Evolutionary conservation across 208 protist genomes (phyloP).

Genomic region (Crithidia fasciculata): DNA sequence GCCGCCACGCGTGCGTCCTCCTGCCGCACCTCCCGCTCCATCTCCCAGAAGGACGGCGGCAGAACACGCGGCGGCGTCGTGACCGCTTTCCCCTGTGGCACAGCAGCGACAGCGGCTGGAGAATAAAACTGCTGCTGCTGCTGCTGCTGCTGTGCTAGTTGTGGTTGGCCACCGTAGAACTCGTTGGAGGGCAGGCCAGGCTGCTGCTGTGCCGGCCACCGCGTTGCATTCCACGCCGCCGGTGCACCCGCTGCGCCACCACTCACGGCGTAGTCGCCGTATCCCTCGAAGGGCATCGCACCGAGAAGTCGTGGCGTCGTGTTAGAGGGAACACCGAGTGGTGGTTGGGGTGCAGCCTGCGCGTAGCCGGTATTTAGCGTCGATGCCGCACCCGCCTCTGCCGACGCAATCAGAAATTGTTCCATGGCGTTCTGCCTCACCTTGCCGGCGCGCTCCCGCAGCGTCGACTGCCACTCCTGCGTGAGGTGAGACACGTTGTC

Average conservation of each 20-base stretch:
- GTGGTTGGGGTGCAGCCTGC: not conserved
- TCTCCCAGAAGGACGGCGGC: conserved; percentile 9
- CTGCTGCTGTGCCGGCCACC: conserved; percentile 3
- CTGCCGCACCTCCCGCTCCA: conserved; percentile 10
- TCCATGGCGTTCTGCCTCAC: conserved; percentile 30
- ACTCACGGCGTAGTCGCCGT: not conserved
- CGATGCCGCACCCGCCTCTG: conserved; percentile 27
- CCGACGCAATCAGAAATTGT: conserved; percentile 34
- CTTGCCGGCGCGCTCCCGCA: conserved; percentile 35
- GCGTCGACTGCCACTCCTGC: conserved; percentile 49
- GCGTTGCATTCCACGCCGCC: not conserved
- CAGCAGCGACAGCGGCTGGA: not conserved
- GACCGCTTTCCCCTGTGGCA: not conserved
- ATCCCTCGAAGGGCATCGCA: not conserved
- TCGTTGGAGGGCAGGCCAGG: conserved; percentile 9
- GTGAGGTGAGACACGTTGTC: conserved; percentile 40
- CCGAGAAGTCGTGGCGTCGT: not conserved
- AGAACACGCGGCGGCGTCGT: conserved; percentile 2
- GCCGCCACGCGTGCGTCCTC: not conserved
- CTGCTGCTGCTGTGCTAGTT: not conserved
- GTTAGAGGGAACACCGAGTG: not conserved
- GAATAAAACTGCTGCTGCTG: not conserved
- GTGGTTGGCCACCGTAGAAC: conserved; percentile 1
- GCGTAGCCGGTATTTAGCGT: not conserved
- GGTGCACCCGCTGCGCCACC: not conserved